Evolutionary conservation across 805 yeast genomes (phyloP).

Genomic region (Ogataea naganishii): DNA sequence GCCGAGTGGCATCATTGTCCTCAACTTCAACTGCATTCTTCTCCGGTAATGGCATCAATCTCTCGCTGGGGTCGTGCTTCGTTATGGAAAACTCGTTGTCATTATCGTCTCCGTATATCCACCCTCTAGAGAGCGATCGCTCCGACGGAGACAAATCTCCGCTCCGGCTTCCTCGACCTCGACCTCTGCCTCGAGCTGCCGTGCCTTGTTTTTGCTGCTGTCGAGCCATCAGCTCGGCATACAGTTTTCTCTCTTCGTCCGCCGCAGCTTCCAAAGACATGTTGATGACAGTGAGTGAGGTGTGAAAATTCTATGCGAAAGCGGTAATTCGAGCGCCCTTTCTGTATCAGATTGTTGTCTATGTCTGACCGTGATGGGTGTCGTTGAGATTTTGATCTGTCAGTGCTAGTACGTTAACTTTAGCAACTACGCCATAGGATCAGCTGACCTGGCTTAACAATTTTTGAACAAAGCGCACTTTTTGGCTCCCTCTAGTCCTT

Average conservation of each 20-base stretch:
- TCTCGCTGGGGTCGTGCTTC: slow-evolving; percentile 65
- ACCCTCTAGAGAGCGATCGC: slow-evolving; percentile 13
- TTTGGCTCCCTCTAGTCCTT: too few species aligned
- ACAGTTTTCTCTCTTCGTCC: slow-evolving; percentile 23
- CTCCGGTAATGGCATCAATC: slow-evolving; percentile 26
- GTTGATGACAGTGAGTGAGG: too few species aligned
- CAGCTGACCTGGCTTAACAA: too few species aligned
- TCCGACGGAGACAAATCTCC: slow-evolving; percentile 2
- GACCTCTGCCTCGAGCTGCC: slow-evolving; percentile 12
- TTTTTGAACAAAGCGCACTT: too few species aligned
- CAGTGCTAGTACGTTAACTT: too few species aligned
- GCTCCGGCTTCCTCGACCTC: slow-evolving; percentile 8
- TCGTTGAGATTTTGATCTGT: too few species aligned
- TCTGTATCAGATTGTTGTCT: too few species aligned
- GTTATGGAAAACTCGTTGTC: slow-evolving; percentile 52
- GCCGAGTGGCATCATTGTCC: slow-evolving; percentile 1
- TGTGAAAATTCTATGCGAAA: too few species aligned
- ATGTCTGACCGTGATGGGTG: too few species aligned
- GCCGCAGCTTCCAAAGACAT: slow-evolving; percentile 27
- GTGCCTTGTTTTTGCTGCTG: slow-evolving; percentile 10
- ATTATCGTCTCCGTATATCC: slow-evolving; percentile 10
- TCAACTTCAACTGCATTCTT: slow-evolving; percentile 11
- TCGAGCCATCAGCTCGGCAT: slow-evolving; percentile 21
- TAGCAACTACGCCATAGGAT: too few species aligned
- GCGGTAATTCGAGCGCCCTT: too few species aligned